phyloP scores from a whole-genome alignment of 225 moss, liverwort and hornwort genomes.

The Antitrichia curtipendula region DNA sequence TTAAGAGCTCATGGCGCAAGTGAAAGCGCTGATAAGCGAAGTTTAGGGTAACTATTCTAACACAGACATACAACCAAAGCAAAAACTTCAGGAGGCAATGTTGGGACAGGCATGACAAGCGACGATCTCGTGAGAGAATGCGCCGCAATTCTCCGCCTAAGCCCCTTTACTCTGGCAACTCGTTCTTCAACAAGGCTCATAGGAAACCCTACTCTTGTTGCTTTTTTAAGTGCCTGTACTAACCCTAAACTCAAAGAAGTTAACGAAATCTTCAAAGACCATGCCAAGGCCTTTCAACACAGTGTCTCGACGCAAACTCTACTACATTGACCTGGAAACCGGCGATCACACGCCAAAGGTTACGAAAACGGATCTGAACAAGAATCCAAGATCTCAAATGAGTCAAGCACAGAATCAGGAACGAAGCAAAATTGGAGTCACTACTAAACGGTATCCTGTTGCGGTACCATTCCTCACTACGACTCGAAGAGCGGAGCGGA shows the following conservation, averaged over 20 bases:
- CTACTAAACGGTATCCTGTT: neutral
- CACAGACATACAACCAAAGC: neutral
- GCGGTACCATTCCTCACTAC: neutral
- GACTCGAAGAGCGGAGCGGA: too few species aligned
- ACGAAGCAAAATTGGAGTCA: neutral
- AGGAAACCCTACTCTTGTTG: slow-evolving; percentile 21
- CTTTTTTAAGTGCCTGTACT: neutral
- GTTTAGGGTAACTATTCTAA: neutral
- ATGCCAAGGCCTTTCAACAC: neutral
- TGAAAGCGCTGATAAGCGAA: neutral
- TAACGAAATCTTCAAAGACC: neutral
- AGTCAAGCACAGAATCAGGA: neutral
- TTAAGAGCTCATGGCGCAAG: neutral
- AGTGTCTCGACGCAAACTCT: neutral
- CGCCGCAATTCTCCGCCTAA: neutral
- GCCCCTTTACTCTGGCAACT: slow-evolving; percentile 5
- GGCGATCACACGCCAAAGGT: neutral
- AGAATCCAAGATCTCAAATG: neutral
- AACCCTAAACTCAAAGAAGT: neutral
- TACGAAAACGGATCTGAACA: neutral
- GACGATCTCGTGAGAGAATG: neutral
- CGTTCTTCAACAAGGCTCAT: slow-evolving; percentile 37
- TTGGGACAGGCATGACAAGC: slow-evolving; percentile 1
- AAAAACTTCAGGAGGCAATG: neutral
- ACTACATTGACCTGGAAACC: neutral